Base-by-base conservation (phyloP, 768 basidiomycete species). In the Suillus discolor region DNA sequence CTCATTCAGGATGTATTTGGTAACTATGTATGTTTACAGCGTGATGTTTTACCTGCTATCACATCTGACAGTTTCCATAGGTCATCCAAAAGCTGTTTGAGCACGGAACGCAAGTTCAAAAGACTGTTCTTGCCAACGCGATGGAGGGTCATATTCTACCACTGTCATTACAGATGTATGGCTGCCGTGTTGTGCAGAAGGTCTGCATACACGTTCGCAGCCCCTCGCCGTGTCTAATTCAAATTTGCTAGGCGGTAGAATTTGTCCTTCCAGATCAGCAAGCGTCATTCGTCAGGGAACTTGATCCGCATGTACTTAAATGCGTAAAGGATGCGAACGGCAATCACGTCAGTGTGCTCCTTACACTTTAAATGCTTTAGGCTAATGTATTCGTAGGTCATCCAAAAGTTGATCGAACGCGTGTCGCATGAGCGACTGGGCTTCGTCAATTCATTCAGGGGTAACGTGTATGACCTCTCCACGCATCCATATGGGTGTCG, bases 31-130 rank as follows among this genome's bases (percentile, higher is more conserved):
- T 70, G 90, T 79, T 31, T 31, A 31, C 38, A 20, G 60, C 18
- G 6, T 7, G 34, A 39, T 65, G 41, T 61, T 61, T 44, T 49
- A 15, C 23, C 51, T 45, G 34, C 13, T 41, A 25, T 62, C 62
- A n/a, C 31, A 25, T 63, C 54, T 73, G 20, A 76, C 53, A 55
- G 42, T 51, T 63, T 61, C 53, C 61, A 36, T 70, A 96, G 94
- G 94, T 96, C 62, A 87, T 97, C 67, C 97, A 99, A 77, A 97
- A 96, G 77, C 75, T 97, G 70, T 92, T 97, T 70, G 97, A 98
- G 76, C 84, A 90, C 70, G 94, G 96, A 25, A 89, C 89, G 9
- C 84, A 85, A 66, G 77, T 81, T 8, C 96, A 99, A 74, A 91
- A 89, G 72, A 85, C 84, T 9, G 79, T 84, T 25, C 80, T 98